These are phyloP conservation scores for Coemansia sp. DNA, from an alignment of 192 early-diverging fungal species.

Conservation along the genomic window DNA sequence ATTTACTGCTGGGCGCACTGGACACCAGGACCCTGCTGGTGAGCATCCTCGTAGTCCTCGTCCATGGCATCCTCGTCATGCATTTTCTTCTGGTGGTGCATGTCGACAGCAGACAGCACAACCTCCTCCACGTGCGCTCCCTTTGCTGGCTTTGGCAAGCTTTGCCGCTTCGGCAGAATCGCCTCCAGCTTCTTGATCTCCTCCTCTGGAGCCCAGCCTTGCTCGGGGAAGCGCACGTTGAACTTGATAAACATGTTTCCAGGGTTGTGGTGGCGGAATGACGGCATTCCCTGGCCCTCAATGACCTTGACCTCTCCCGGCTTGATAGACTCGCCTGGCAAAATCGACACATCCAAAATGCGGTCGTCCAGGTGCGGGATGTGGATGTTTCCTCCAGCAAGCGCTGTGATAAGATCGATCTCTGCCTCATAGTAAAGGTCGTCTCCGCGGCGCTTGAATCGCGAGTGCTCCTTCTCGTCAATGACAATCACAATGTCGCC, in stretches of 20 bases:
- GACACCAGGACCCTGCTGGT: conserved; percentile 74
- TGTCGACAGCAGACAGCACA: conserved; percentile 74
- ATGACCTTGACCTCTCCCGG: conserved; percentile 90
- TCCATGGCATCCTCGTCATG: conserved; percentile 57
- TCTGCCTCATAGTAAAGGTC: conserved; percentile 92
- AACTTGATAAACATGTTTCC: conserved; percentile 96
- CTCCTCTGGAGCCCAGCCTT: conserved; percentile 77
- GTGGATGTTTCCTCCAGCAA: conserved; percentile 92
- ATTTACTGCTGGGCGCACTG: conserved; percentile 96
- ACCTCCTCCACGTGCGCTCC: conserved; percentile 81
- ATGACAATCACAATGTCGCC: conserved; percentile 98
- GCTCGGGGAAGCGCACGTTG: conserved; percentile 87
- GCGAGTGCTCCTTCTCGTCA: conserved; percentile 92
- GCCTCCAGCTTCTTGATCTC: conserved; percentile 75
- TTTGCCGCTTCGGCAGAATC: conserved; percentile 77
- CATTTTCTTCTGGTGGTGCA: conserved; percentile 66
- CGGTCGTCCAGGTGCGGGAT: conserved; percentile 95
- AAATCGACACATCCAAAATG: conserved; percentile 80
- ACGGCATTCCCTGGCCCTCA: conserved; percentile 94
- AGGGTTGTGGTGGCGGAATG: conserved; percentile 81
- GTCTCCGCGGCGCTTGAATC: conserved; percentile 91
- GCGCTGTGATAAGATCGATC: conserved; percentile 92
- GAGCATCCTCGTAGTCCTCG: conserved; percentile 68
- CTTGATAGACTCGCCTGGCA: conserved; percentile 95
- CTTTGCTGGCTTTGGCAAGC: conserved; percentile 57